Percentiles rank a stretch among this genome's conserved stretches.
These are phyloP conservation scores for Obba rivulosa DNA, from an alignment of 768 basidiomycete species.

Conservation along the genomic window DNA sequence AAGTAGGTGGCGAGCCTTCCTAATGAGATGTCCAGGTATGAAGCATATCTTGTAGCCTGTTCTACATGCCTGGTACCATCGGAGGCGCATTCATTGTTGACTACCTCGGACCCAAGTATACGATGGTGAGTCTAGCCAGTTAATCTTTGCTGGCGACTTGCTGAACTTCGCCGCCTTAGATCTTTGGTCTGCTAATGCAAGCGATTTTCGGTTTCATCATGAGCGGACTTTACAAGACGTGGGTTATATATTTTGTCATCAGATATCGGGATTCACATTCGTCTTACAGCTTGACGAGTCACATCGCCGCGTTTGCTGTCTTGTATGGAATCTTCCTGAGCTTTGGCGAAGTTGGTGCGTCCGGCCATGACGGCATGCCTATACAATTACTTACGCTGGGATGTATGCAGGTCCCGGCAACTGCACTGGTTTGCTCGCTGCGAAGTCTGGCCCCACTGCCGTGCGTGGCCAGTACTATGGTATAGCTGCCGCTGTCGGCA, in stretches of 20 bases:
- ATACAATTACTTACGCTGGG: not conserved
- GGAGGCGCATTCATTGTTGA: constrained; percentile 74
- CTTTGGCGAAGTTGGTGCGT: constrained; percentile 77
- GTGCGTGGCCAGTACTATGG: constrained; percentile 86
- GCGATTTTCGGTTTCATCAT: constrained; percentile 83
- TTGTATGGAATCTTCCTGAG: constrained; percentile 89
- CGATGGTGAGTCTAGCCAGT: constrained; percentile 45
- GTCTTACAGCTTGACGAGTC: constrained; percentile 41
- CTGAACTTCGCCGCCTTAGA: constrained; percentile 35
- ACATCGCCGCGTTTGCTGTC: constrained; percentile 76
- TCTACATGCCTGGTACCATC: constrained; percentile 69
- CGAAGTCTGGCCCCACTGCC: constrained; percentile 82
- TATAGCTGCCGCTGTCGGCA: constrained; percentile 79
- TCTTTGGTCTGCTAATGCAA: constrained; percentile 60
- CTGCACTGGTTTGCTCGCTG: constrained; percentile 77
- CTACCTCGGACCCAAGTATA: constrained; percentile 67
- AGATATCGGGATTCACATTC: not conserved
- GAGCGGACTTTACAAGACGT: constrained; percentile 71
- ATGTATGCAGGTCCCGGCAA: constrained; percentile 72
- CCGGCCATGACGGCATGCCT: not conserved
- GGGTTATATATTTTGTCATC: not conserved
- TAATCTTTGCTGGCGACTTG: not conserved
- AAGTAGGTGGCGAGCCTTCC: too few relatives aligned
- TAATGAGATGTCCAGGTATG: too few relatives aligned
- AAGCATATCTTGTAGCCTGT: constrained; percentile 36